Conservation (phyloP, 2,329 filamentous ascomycete species). For the Fusarium sp. region DNA sequence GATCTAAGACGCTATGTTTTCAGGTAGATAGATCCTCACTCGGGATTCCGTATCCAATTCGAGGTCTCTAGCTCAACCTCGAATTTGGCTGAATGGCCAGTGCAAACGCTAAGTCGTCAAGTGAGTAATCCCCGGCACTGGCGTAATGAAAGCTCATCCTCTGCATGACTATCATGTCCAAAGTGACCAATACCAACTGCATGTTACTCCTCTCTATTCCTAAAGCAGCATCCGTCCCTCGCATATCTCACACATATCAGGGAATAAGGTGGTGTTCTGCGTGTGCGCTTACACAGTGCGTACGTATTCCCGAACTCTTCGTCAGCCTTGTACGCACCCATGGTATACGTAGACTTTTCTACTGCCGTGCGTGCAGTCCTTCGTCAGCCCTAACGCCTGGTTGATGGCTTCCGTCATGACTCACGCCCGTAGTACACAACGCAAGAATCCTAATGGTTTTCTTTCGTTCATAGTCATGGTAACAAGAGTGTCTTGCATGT, state of each 20-base stretch:
- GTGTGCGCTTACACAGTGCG: conserved; percentile 12
- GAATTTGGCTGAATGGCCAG: neutral
- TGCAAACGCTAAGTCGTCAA: neutral
- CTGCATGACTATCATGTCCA: neutral
- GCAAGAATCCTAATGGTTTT: conserved; percentile 5
- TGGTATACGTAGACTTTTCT: conserved; percentile 16
- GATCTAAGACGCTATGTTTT: neutral
- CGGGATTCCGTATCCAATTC: neutral
- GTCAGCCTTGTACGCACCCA: conserved; percentile 29
- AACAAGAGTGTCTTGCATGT: neutral
- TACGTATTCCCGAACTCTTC: conserved; percentile 15
- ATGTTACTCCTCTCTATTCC: neutral
- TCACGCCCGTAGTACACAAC: conserved; percentile 37
- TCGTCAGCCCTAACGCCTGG: conserved; percentile 18
- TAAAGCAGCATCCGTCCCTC: neutral
- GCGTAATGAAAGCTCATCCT: neutral
- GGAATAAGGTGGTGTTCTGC: conserved; percentile 1
- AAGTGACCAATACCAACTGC: conserved; percentile 6
- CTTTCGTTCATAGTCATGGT: neutral
- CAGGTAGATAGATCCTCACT: neutral
- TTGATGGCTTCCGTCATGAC: conserved; percentile 39
- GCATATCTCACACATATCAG: neutral
- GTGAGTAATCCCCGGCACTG: neutral
- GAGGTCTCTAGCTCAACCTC: neutral
- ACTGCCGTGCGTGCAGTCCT: neutral